Conservation (phyloP, 371 early-diverging fungal species). For the Choanephora cucurbitarum region DNA sequence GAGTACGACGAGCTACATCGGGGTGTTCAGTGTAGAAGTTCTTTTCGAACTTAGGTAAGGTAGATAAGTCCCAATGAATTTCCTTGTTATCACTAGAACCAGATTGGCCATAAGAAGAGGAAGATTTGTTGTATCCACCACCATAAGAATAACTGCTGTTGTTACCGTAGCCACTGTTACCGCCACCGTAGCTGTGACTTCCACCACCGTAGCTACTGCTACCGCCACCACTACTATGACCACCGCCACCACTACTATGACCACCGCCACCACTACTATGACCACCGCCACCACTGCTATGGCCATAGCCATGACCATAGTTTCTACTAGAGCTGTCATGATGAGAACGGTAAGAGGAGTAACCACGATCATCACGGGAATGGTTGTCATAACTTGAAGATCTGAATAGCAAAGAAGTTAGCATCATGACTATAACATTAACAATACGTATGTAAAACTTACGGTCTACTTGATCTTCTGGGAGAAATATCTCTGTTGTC, state of each 20-base stretch:
- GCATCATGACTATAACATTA: too few species aligned
- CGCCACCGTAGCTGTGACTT: conserved; percentile 27
- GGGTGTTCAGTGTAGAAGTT: conserved; percentile 90
- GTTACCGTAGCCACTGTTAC: conserved; percentile 31
- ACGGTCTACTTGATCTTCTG: conserved; percentile 44
- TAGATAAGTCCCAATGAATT: conserved; percentile 70
- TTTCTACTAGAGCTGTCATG: conserved; percentile 25
- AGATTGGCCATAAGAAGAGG: conserved; percentile 32
- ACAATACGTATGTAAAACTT: too few species aligned
- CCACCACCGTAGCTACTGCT: conserved; percentile 34
- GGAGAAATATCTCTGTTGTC: conserved; percentile 43
- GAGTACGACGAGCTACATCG: conserved; percentile 58
- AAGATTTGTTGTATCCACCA: background rate
- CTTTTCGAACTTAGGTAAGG: conserved; percentile 86
- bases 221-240: conserved; percentile 33
- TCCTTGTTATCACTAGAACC: conserved; percentile 51
- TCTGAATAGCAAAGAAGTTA: conserved; percentile 5
- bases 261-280: too few species aligned
- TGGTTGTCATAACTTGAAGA: conserved; percentile 42
- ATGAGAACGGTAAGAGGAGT: conserved; percentile 41
- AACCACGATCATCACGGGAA: conserved; percentile 47
- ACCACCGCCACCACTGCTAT: conserved; percentile 27
- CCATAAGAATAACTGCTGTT: conserved; percentile 35
- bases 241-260: too few species aligned
- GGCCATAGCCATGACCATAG: conserved; percentile 19